Evolutionary conservation across 345 rosid species (phyloP).

Genomic region (Eutrema yunnanense): DNA sequence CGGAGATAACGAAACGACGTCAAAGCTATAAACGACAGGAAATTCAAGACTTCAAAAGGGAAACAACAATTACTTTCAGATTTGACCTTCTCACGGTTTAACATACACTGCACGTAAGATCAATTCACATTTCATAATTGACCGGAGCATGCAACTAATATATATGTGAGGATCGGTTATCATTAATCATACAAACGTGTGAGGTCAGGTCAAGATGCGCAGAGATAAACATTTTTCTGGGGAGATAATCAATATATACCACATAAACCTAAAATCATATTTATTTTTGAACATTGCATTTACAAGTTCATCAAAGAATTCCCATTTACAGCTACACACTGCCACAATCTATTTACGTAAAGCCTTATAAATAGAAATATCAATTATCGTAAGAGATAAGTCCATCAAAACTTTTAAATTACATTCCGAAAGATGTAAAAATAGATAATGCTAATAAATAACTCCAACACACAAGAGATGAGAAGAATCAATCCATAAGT

Average conservation of each 20-base stretch:
- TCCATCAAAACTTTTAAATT: background rate
- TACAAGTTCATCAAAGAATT: background rate
- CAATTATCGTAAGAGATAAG: background rate
- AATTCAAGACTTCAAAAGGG: too few species aligned
- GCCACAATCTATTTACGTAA: background rate
- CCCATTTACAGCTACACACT: background rate
- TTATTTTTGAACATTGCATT: background rate
- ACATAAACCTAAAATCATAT: background rate
- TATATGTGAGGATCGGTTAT: too few species aligned
- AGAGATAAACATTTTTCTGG: too few species aligned
- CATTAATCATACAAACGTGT: too few species aligned
- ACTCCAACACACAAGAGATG: conserved; percentile 11
- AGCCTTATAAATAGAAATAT: background rate
- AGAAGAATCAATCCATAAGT: too few species aligned
- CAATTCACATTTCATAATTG: too few species aligned
- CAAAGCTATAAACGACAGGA: too few species aligned
- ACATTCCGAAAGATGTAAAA: background rate
- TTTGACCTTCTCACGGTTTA: too few species aligned
- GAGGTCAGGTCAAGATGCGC: too few species aligned
- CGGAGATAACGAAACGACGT: background rate
- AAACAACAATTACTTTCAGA: too few species aligned
- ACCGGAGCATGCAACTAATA: too few species aligned
- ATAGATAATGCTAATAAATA: background rate
- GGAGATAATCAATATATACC: background rate
- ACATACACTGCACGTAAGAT: too few species aligned